Evolutionary conservation across 2,329 filamentous ascomycete genomes (phyloP), one percentile per base, ranked within the genome.

Genomic region (Nemania abortiva): DNA sequence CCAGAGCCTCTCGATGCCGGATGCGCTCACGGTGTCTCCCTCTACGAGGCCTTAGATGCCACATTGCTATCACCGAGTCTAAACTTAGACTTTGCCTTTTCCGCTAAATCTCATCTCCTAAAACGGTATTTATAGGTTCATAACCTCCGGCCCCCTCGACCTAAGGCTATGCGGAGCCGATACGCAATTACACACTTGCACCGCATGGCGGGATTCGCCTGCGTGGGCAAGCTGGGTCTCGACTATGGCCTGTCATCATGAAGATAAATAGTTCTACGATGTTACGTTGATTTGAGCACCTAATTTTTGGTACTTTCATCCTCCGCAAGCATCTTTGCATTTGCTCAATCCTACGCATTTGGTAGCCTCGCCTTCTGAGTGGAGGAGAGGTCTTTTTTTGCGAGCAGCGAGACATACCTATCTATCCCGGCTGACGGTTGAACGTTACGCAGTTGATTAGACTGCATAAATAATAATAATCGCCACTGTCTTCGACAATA

Each of bases 1-100:
- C 13, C 39, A 42, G 59, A 47, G 53, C 54, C 54, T 62, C 59
- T 72, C 56, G 52, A 70, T 62, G 65, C 55, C 47, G 31, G 52
- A 49, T 49, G 47, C 50, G 39, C 52, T 58, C 49, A 34, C 27
- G 20, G 58, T 39, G 11, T 47, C 13, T 54, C 27, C 20, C 22
- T 37, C 6, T 27, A 11, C 20, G 9, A 27, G 29, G 49, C n/a
- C 54, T 60, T 52, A 45, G 15, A 52, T 45, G 3, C 34, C 10
- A 0, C 37, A 29, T 39, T 63, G n/a, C 37, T 62, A 20, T 20
- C 47, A 20, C 18, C 27, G n/a, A 62, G 22, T 27, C 29, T 13
- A n/a, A 42, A 37, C n/a, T 37, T 20, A 7, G 29, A 39, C 27
- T 47, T 55, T 59, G 27, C 10, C 13, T 27, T 7, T 37, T 56